Evolutionary conservation across 2,329 filamentous ascomycete species (phyloP).

Genomic region (Ophiobolus disseminans): DNA sequence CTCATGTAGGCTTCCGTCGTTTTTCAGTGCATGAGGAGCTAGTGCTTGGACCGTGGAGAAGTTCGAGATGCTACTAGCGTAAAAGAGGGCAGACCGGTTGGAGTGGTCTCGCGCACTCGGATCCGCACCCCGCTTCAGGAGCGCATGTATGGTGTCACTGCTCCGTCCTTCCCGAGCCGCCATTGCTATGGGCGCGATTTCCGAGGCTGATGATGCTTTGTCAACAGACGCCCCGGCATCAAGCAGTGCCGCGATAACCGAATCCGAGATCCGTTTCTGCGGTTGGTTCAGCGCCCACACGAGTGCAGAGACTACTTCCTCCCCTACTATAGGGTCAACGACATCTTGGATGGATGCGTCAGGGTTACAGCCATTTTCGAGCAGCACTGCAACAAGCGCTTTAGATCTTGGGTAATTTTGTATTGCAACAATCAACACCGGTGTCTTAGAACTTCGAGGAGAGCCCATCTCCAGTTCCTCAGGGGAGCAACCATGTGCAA

Average conservation of each 20-base stretch:
- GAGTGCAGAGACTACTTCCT: conserved; percentile 65
- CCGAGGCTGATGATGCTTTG: conserved; percentile 60
- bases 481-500: conserved; percentile 55
- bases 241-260: conserved; percentile 65
- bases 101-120: conserved; percentile 64
- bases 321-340: conserved; percentile 56
- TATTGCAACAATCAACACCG: conserved; percentile 35
- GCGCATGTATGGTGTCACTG: conserved; percentile 64
- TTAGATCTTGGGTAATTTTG: conserved; percentile 34
- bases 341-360: conserved; percentile 55
- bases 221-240: conserved; percentile 64
- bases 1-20: conserved; percentile 73
- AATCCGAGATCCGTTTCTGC: conserved; percentile 67
- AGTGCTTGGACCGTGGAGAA: conserved; percentile 51
- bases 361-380: conserved; percentile 37
- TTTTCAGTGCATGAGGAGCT: conserved; percentile 63
- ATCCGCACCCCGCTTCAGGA: conserved; percentile 66
- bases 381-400: conserved; percentile 25
- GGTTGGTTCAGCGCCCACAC: conserved; percentile 69
- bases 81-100: conserved; percentile 66
- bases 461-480: conserved; percentile 26
- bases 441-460: conserved; percentile 13
- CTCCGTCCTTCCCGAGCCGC: conserved; percentile 63
- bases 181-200: conserved; percentile 65
- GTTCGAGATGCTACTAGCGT: conserved; percentile 59